Evolutionary conservation across 148 eudicot species (phyloP), one percentile per base, ranked within the genome.

Genomic region (Camellia granthamiana): DNA sequence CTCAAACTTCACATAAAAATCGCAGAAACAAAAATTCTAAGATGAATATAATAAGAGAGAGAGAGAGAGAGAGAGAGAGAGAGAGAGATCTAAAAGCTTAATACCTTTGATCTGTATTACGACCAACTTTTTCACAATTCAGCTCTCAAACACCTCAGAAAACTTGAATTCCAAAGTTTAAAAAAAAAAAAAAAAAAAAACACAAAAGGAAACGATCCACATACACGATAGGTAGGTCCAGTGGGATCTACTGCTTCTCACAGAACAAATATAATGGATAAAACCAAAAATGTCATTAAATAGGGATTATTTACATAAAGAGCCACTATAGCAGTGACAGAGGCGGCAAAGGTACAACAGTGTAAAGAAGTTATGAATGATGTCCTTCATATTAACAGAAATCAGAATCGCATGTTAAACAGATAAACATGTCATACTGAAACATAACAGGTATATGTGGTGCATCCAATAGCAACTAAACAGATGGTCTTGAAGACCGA

Each of bases 121-220:
- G 76, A 74, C 12, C 30, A 69, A 75, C 71, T 74, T 80, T 77
- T 73, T 78, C 81, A 82, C 58, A 88, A 91, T 88, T 89, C 76
- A 85, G 89, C 54, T 83, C 12, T 38, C 7, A 55, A 65, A 74
- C 55, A 61, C 70, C 60, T 47, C 55, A 21, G 47, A 44, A 80
- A 76, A 11, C 54, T 54, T 4, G 21, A 61, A 54, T 3, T 4
- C 12, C 15, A 70, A 76, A 81, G 74, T 73, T 23, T 23, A 23
- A 23, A 23, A 23, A 23, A 23, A 23, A 23, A 23, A 23, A 23
- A 23, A 0, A 23, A 71, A 18, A 68, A 68, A 23, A 5, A n/a
- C n/a, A n/a, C n/a, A n/a, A 14, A 43, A 52, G 3, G 52, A 81
- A 80, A 49, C 65, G 77, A 75, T 79, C 77, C 64, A 64, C 75